Conservation (phyloP, 257 asterid species). For the Salvia hispanica region DNA sequence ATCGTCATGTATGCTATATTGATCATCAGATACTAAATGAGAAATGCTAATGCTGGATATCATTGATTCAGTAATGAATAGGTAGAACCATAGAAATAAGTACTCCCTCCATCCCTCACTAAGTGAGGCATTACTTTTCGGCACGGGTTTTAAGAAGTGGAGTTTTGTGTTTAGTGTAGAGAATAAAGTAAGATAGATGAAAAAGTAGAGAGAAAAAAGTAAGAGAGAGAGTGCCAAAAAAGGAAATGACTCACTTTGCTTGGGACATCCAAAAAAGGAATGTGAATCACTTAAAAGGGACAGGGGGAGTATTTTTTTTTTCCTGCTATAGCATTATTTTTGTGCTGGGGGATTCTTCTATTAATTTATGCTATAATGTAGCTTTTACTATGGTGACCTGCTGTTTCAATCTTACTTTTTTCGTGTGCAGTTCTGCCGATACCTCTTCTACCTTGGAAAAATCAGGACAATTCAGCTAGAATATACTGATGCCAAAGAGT, state of each 20-base stretch:
- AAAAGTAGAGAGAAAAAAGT: no score
- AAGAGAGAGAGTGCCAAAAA: no score
- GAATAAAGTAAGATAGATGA: no score
- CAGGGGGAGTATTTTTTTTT: background rate
- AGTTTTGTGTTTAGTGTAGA: no score
- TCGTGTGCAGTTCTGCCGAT: slow-evolving; percentile 72
- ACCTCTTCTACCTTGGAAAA: slow-evolving; percentile 92
- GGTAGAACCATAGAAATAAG: background rate
- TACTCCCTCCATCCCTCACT: no score
- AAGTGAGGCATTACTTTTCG: no score
- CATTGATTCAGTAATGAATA: slow-evolving; percentile 21
- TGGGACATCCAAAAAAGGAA: no score
- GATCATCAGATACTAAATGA: slow-evolving; percentile 5
- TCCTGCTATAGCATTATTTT: slow-evolving; percentile 1
- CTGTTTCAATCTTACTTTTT: slow-evolving; percentile 20
- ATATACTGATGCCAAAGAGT: slow-evolving; percentile 95
- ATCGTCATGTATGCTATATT: slow-evolving; percentile 1
- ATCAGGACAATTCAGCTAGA: slow-evolving; percentile 94
- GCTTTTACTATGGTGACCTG: slow-evolving; percentile 2
- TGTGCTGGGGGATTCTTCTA: background rate
- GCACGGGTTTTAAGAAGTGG: no score
- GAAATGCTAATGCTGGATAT: slow-evolving; percentile 1
- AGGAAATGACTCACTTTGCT: no score
- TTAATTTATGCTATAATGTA: background rate
- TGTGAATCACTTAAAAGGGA: no score